Conservation (phyloP, 495 filamentous ascomycete species). For the Melanomma pulvis-pyrius region DNA sequence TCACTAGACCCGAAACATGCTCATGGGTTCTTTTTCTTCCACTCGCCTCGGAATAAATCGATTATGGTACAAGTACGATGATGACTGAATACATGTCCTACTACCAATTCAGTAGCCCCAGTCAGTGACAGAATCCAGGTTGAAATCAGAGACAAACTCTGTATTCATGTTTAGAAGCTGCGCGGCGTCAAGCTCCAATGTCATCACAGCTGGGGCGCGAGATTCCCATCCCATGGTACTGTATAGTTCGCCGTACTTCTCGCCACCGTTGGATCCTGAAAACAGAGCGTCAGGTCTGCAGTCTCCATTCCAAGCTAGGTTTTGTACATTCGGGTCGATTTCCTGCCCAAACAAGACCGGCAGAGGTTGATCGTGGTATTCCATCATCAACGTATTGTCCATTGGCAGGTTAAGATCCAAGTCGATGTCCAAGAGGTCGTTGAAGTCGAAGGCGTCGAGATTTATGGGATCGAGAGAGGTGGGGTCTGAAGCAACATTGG, state of each 20-base stretch:
- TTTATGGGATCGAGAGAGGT: not conserved
- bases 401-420: not conserved
- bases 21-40: too few species aligned
- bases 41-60: too few species aligned
- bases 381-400: not conserved
- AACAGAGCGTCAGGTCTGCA: not conserved
- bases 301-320: not conserved
- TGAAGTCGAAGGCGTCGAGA: constrained; percentile 14
- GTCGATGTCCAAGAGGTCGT: constrained; percentile 17
- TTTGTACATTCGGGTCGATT: constrained; percentile 6
- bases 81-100: not conserved
- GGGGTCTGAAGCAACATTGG: constrained; percentile 7
- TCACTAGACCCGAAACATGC: too few species aligned
- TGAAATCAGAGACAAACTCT: not conserved
- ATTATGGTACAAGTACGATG: too few species aligned
- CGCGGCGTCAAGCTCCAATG: constrained; percentile 9
- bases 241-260: not conserved
- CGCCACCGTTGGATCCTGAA: not conserved
- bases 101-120: not conserved
- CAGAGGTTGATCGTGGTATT: not conserved
- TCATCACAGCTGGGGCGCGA: not conserved
- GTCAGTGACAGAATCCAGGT: not conserved
- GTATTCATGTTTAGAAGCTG: not conserved
- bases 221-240: not conserved
- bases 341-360: not conserved